Evolutionary conservation across 2,329 filamentous ascomycete species (phyloP).

Genomic region (Claviceps sorghi): DNA sequence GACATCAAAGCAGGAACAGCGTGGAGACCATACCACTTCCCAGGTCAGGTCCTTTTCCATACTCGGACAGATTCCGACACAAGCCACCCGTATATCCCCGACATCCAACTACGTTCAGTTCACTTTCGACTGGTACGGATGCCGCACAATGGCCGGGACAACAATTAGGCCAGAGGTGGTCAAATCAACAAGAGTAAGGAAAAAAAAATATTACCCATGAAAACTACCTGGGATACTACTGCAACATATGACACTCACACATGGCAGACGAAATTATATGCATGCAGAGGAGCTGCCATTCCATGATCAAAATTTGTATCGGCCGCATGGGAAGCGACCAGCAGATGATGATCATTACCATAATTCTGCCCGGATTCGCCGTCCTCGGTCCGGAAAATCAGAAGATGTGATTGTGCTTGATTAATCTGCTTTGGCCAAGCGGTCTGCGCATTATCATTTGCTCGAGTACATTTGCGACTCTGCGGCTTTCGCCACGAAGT

Average conservation of each 20-base stretch:
- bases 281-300: not conserved
- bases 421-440: slow-evolving; percentile 7
- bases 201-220: not conserved
- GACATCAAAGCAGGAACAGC: slow-evolving; percentile 9
- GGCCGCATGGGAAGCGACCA: slow-evolving; percentile 2
- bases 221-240: not conserved
- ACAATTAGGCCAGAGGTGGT: not conserved
- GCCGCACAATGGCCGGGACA: not conserved
- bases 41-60: not conserved
- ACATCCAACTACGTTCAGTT: not conserved
- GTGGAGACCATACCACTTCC: slow-evolving; percentile 11
- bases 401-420: slow-evolving; percentile 20
- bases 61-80: not conserved
- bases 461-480: not conserved
- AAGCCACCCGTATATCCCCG: not conserved
- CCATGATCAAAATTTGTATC: not conserved
- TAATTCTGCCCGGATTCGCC: not conserved
- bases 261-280: not conserved
- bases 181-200: slow-evolving; percentile 3
- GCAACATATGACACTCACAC: not conserved
- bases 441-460: not conserved
- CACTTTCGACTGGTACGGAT: not conserved
- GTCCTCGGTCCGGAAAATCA: slow-evolving; percentile 9
- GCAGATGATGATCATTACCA: slow-evolving; percentile 4
- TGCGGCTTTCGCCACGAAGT: not conserved